Conservation (phyloP, 345 rosid species). For the Brassica cretica region DNA sequence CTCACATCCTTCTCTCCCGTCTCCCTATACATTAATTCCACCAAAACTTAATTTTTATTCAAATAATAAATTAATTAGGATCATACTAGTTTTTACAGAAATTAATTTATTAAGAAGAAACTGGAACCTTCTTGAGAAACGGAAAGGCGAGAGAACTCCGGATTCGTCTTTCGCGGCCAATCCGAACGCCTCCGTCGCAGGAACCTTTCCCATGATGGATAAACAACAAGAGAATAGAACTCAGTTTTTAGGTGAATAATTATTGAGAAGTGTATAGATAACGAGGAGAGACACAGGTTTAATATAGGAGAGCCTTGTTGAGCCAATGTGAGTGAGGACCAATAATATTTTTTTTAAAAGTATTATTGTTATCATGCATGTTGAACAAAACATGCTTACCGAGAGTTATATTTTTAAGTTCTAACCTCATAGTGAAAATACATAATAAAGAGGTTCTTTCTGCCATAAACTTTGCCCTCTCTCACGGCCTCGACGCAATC, state of each 20-base stretch:
- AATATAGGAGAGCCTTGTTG: neutral
- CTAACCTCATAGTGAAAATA: neutral
- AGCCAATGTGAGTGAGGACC: slow-evolving; percentile 1
- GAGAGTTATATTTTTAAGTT: neutral
- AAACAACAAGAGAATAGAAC: neutral
- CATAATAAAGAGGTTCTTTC: neutral
- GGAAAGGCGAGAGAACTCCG: slow-evolving; percentile 49
- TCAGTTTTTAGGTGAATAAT: neutral
- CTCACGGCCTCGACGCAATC: no score
- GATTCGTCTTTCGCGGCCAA: slow-evolving; percentile 53
- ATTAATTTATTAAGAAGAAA: neutral
- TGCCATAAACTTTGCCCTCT: no score
- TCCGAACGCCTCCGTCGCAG: slow-evolving; percentile 42
- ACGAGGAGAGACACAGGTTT: neutral
- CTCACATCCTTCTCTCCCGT: slow-evolving; percentile 47
- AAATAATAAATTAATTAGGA: neutral
- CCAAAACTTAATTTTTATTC: neutral
- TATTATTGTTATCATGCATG: neutral
- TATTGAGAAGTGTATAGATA: slow-evolving; percentile 12
- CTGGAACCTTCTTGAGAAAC: slow-evolving; percentile 52
- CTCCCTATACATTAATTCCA: slow-evolving; percentile 29
- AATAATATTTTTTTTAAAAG: no score
- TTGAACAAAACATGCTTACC: neutral
- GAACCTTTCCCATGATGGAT: slow-evolving; percentile 26
- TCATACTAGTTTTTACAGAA: neutral